A percentile compares a stretch with the other conserved stretches of the same genome.
phyloP scores from a whole-genome alignment of 75 land plant species.

The Larix kaempferi region DNA sequence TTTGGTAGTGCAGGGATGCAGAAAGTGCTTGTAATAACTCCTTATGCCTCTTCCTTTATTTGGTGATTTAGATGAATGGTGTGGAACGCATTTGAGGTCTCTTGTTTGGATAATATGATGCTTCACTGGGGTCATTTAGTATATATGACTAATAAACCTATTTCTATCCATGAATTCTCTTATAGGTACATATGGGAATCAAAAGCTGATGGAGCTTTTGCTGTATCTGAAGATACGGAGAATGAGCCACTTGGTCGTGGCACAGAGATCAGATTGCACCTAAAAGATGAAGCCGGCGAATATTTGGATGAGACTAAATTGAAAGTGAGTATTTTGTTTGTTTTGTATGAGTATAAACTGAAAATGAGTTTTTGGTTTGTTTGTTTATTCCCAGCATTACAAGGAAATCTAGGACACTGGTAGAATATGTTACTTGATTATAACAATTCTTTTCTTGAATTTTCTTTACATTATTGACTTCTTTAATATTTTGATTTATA shows the following conservation, averaged over 20 bases:
- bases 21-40: too few species aligned
- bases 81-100: too few species aligned
- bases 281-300: constrained; percentile 88
- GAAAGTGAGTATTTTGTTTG: constrained; percentile 38
- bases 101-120: neutral
- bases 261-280: constrained; percentile 89
- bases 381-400: too few species aligned
- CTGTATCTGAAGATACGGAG: constrained; percentile 85
- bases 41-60: too few species aligned
- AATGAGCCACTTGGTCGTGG: constrained; percentile 97
- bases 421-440: too few species aligned
- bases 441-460: too few species aligned
- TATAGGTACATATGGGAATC: constrained; percentile 97
- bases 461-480: too few species aligned
- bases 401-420: too few species aligned
- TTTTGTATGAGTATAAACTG: neutral
- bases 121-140: neutral
- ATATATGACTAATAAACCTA: neutral
- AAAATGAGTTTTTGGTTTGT: too few species aligned
- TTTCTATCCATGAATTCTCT: neutral
- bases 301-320: constrained; percentile 77
- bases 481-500: too few species aligned
- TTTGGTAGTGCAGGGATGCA: too few species aligned
- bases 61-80: too few species aligned
- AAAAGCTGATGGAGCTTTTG: constrained; percentile 97